Conservation (phyloP, 345 rosid genomes). For the Brassica incana region DNA sequence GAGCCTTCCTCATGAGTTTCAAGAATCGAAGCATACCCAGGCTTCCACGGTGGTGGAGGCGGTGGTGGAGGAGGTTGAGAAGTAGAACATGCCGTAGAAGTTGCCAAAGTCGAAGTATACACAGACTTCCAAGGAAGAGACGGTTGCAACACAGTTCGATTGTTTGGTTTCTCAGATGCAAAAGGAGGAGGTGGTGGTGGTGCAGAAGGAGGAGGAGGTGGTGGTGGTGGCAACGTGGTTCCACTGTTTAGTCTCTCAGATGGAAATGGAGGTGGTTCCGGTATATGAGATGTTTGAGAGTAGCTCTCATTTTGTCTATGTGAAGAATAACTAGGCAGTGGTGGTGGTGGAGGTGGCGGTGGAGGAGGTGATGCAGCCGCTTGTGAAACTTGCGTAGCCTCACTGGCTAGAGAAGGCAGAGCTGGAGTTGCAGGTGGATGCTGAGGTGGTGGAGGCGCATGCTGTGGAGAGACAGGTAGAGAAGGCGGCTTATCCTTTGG, state of each 20-base stretch:
- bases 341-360: conserved; percentile 27
- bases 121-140: conserved; percentile 42
- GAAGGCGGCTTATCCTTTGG: conserved; percentile 37
- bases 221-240: conserved; percentile 21
- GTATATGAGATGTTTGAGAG: conserved; percentile 22
- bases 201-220: conserved; percentile 19
- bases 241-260: conserved; percentile 23
- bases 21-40: conserved; percentile 36
- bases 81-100: conserved; percentile 30
- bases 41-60: conserved; percentile 64
- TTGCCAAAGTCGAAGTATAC: conserved; percentile 31
- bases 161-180: conserved; percentile 21
- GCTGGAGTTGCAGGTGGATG: conserved; percentile 40
- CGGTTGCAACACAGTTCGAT: conserved; percentile 20
- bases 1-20: conserved; percentile 23
- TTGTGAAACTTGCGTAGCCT: conserved; percentile 30
- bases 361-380: conserved; percentile 38
- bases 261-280: conserved; percentile 30
- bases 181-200: conserved; percentile 32
- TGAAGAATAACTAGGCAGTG: conserved; percentile 26
- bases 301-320: not conserved
- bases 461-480: conserved; percentile 38
- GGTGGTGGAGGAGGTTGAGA: conserved; percentile 45
- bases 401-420: conserved; percentile 30
- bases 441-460: conserved; percentile 28